Evolutionary conservation across 2,329 filamentous ascomycete species (phyloP).

Genomic region (Alternaria sp.): DNA sequence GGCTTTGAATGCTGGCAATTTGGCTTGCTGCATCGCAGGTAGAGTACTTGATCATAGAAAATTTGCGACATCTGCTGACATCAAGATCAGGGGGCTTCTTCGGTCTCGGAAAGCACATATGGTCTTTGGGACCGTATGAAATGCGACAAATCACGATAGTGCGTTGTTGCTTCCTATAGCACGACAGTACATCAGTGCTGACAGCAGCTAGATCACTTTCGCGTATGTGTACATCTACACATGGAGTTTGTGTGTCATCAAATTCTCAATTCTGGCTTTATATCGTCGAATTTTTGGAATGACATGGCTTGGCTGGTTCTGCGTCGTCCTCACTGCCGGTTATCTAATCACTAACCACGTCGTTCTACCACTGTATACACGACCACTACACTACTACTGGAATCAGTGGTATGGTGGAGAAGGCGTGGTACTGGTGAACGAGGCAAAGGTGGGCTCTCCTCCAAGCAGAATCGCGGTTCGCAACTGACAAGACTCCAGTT

Average conservation of each 20-base stretch:
- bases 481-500: slow-evolving; percentile 24
- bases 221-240: slow-evolving; percentile 38
- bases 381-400: slow-evolving; percentile 7
- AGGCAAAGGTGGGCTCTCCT: slow-evolving; percentile 25
- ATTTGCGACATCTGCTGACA: neutral
- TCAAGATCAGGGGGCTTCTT: slow-evolving; percentile 26
- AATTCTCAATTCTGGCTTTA: slow-evolving; percentile 36
- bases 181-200: neutral
- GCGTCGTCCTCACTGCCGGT: neutral
- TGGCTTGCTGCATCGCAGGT: slow-evolving; percentile 38
- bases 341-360: slow-evolving; percentile 8
- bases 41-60: neutral
- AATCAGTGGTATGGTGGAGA: slow-evolving; percentile 10
- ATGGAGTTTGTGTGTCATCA: slow-evolving; percentile 38
- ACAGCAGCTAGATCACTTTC: slow-evolving; percentile 32
- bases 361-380: slow-evolving; percentile 5
- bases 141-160: slow-evolving; percentile 39
- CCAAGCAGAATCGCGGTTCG: too few relatives aligned
- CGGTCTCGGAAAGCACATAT: slow-evolving; percentile 38
- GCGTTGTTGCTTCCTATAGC: neutral
- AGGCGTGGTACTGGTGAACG: slow-evolving; percentile 26
- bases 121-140: slow-evolving; percentile 29
- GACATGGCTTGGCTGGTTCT: slow-evolving; percentile 21
- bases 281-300: slow-evolving; percentile 40
- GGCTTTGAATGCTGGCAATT: slow-evolving; percentile 30